These are phyloP conservation scores for Kazachstania viticola DNA, from an alignment of 805 yeast genomes.

Conservation along the genomic window DNA sequence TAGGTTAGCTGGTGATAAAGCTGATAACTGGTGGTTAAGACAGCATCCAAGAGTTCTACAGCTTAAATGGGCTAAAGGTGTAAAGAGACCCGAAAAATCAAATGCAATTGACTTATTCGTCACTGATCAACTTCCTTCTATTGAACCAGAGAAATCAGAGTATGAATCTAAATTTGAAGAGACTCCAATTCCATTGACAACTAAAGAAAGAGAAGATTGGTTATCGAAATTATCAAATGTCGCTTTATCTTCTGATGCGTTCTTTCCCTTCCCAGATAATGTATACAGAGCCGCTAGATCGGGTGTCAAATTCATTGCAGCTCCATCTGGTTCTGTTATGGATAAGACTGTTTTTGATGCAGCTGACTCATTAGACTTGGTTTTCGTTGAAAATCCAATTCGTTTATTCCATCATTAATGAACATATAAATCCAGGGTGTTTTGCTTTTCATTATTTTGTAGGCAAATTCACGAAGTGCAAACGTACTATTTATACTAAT, in stretches of 20 bases:
- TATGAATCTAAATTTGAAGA: slow-evolving; percentile 80
- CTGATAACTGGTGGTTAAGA: slow-evolving; percentile 99
- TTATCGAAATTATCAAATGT: slow-evolving; percentile 65
- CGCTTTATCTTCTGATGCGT: slow-evolving; percentile 90
- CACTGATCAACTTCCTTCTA: slow-evolving; percentile 78
- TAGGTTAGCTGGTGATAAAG: slow-evolving; percentile 96
- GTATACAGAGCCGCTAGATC: slow-evolving; percentile 94
- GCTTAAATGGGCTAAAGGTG: slow-evolving; percentile 96
- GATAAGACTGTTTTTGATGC: slow-evolving; percentile 93
- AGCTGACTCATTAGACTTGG: slow-evolving; percentile 81
- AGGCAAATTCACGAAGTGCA: no score
- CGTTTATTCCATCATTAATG: slow-evolving; percentile 97
- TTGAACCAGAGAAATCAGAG: slow-evolving; percentile 88
- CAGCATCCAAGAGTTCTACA: slow-evolving; percentile 91
- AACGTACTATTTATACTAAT: no score
- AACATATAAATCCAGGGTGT: no score
- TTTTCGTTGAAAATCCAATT: slow-evolving; percentile 92
- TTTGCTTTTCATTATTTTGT: no score
- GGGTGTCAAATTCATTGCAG: slow-evolving; percentile 91
- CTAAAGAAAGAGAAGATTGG: slow-evolving; percentile 82
- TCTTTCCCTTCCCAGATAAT: slow-evolving; percentile 99
- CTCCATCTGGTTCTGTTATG: slow-evolving; percentile 95
- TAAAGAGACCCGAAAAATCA: slow-evolving; percentile 96
- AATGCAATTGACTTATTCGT: slow-evolving; percentile 93
- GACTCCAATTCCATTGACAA: slow-evolving; percentile 73